Evolutionary conservation across 176 grass and related monocot genomes (phyloP).

Genomic region (Leersia perrieri): DNA sequence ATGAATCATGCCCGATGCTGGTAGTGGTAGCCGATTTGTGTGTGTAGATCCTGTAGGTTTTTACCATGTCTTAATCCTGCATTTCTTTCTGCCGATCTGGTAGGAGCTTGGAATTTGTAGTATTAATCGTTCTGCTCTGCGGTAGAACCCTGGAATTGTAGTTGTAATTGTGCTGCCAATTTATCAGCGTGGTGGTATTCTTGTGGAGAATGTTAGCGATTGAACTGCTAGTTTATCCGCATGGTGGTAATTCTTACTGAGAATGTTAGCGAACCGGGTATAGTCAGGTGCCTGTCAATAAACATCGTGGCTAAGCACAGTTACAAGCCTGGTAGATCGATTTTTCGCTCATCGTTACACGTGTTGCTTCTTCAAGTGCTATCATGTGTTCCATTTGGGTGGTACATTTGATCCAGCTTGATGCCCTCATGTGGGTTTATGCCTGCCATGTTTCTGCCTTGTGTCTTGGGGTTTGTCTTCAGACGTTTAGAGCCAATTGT

Average conservation of each 20-base stretch:
- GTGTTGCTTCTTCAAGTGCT: conserved; percentile 19
- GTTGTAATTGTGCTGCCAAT: no score
- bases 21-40: not conserved
- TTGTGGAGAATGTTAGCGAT: no score
- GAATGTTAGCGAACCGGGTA: not conserved
- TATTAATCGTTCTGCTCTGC: no score
- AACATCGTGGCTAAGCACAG: conserved; percentile 2
- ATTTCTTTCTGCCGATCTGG: not conserved
- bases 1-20: not conserved
- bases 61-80: not conserved
- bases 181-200: no score
- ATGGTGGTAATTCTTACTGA: not conserved
- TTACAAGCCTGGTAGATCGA: conserved; percentile 24
- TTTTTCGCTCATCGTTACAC: conserved; percentile 40
- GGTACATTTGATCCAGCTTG: not conserved
- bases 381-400: conserved; percentile 9
- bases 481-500: not conserved
- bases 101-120: not conserved
- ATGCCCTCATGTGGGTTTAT: not conserved
- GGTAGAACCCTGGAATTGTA: not conserved
- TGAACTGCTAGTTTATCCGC: not conserved
- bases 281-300: conserved; percentile 28
- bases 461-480: not conserved
- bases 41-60: not conserved
- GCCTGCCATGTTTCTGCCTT: not conserved